A percentile compares a stretch with the other conserved stretches of the same genome.
phyloP scores from a whole-genome alignment of 345 rosid species.

The Ailanthus altissimus region DNA sequence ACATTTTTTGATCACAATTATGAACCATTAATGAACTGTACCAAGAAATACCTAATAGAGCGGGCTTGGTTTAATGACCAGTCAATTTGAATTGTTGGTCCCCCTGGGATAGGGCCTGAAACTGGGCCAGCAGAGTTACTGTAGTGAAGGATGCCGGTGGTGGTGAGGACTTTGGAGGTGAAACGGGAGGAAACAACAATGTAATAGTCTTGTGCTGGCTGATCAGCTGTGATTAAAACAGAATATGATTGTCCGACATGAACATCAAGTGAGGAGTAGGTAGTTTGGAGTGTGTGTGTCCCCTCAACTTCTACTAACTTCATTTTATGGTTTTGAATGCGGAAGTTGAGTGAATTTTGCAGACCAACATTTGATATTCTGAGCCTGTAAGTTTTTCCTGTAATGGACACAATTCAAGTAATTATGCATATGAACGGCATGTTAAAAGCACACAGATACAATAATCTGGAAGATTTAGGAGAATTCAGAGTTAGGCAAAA shows the following conservation, averaged over 20 bases:
- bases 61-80: slow-evolving; percentile 98
- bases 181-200: slow-evolving; percentile 84
- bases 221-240: slow-evolving; percentile 83
- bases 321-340: slow-evolving; percentile 88
- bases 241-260: slow-evolving; percentile 91
- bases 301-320: slow-evolving; percentile 90
- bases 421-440: no score
- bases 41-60: slow-evolving; percentile 59
- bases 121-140: slow-evolving; percentile 72
- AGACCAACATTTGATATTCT: slow-evolving; percentile 92
- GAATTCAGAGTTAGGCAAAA: no score
- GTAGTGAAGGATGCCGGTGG: slow-evolving; percentile 77
- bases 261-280: slow-evolving; percentile 85
- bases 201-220: slow-evolving; percentile 76
- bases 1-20: not conserved
- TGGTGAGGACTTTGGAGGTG: slow-evolving; percentile 57
- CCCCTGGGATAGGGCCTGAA: slow-evolving; percentile 84
- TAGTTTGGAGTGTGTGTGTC: slow-evolving; percentile 75
- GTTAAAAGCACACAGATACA: no score
- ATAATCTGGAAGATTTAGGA: no score
- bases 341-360: slow-evolving; percentile 83
- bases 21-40: not conserved
- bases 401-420: not conserved
- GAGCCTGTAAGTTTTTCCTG: slow-evolving; percentile 88
- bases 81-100: slow-evolving; percentile 78